A percentile compares a stretch with the other conserved stretches of the same genome.
phyloP scores from a whole-genome alignment of 108 stramenopile genomes.

The Nannochloropsis gaditana region DNA sequence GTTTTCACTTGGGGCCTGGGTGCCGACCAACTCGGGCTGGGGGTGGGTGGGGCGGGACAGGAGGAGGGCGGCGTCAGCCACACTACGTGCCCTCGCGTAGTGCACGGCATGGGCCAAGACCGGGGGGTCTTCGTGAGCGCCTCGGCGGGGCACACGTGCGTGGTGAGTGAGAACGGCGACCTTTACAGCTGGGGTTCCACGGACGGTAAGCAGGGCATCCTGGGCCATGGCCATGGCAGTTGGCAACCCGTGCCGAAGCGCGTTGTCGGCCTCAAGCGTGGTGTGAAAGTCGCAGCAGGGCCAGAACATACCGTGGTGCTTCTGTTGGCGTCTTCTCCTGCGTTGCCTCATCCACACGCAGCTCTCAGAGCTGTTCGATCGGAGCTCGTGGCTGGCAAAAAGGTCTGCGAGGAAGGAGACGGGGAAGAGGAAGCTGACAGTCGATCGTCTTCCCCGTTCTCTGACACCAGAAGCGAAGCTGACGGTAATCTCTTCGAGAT shows the following conservation, averaged over 20 bases:
- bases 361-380: background rate
- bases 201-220: conserved; percentile 26
- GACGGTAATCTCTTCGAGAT: background rate
- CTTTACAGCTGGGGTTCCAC: conserved; percentile 47
- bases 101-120: background rate
- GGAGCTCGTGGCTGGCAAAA: background rate
- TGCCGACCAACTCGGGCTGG: conserved; percentile 6
- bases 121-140: conserved; percentile 33
- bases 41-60: background rate
- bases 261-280: conserved; percentile 45
- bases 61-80: background rate
- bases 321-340: conserved; percentile 37
- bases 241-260: conserved; percentile 50
- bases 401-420: conserved; percentile 26
- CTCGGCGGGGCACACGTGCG: conserved; percentile 46
- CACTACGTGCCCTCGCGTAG: background rate
- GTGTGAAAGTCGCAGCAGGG: conserved; percentile 37
- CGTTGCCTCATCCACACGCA: conserved; percentile 35
- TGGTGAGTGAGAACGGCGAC: conserved; percentile 45
- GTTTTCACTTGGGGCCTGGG: conserved; percentile 24
- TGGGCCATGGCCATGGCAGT: conserved; percentile 44
- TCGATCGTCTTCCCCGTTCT: background rate
- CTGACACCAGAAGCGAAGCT: background rate
- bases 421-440: conserved; percentile 23
- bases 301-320: conserved; percentile 48